Percentiles rank a stretch among this genome's conserved stretches.
These are phyloP conservation scores for Daphne laureola DNA, from an alignment of 441 rosid species.

Conservation along the genomic window DNA sequence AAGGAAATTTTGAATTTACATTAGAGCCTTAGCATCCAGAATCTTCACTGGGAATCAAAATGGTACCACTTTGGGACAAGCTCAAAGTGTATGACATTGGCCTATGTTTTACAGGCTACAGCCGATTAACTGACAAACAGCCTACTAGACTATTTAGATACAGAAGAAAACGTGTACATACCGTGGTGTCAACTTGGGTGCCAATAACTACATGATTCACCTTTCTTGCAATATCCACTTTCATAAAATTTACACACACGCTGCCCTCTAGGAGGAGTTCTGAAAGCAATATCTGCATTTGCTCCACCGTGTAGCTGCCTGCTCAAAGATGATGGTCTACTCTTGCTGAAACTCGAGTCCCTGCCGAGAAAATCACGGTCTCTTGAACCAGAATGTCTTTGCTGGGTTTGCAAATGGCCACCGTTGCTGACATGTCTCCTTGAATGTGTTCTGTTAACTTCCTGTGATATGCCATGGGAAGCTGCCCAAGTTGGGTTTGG, in stretches of 20 bases:
- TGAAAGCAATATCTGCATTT: constrained; percentile 40
- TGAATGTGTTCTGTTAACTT: constrained; percentile 20
- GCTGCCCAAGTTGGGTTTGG: constrained; percentile 22
- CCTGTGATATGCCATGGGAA: constrained; percentile 16
- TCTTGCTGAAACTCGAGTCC: constrained; percentile 34
- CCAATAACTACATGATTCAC: constrained; percentile 72
- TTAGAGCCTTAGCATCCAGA: no score
- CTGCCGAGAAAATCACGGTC: constrained; percentile 27
- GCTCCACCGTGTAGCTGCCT: constrained; percentile 38
- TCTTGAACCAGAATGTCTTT: constrained; percentile 32
- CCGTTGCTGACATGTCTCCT: constrained; percentile 19
- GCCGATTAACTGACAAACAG: no score
- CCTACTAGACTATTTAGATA: constrained; percentile 12
- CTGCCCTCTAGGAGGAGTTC: constrained; percentile 56
- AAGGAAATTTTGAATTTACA: no score
- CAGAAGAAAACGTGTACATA: constrained; percentile 18
- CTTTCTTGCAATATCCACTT: constrained; percentile 68
- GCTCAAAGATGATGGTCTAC: constrained; percentile 27
- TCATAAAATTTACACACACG: constrained; percentile 69
- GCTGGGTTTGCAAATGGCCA: constrained; percentile 37
- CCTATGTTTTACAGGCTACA: no score
- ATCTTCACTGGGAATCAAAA: no score
- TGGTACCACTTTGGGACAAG: no score
- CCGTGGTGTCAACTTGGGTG: constrained; percentile 28
- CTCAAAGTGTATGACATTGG: no score